Base-by-base conservation (phyloP, 1,139 yeast genomes). In the Arxiozyma slooffiae region DNA sequence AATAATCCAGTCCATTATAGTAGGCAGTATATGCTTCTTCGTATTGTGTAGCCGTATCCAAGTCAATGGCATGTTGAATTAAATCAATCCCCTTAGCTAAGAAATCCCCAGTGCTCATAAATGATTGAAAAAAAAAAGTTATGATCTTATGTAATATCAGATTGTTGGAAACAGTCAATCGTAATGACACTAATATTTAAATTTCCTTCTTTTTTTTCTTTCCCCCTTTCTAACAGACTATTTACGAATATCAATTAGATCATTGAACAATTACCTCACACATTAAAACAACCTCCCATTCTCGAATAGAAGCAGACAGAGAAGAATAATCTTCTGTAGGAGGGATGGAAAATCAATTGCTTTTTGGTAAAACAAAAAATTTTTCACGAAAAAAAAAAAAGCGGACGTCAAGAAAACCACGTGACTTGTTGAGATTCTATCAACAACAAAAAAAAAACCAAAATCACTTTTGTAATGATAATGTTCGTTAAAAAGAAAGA, bases 1-100 rank as follows among this genome's bases (percentile, higher is more conserved):
- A 75, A 68, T 92, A 94, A 67, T 92, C 98, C 54, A 94, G 75
- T 3, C 97, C 97, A 61, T 86, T 87, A 72, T 86, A 89, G 70
- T 94, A 94, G 47, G 88, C 78, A 54, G 88, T 86, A 68, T 92
- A 92, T 0, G 98, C 98, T 58, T 92, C 97, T 53, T 88, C 96
- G 61, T 90, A 92, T 57, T 85, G 77, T 46, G 94, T 85, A 34
- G 90, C 92, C 23, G 88, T 82, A 67, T 94, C 99, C 7, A 95
- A 90, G 65, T 90, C 96, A 52, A 94, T 89, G 24, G 98, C 98
- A 68, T 85, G 85, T 64, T 89, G 95, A 17, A 92, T 95, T 47
- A 90, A 76, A 57, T 89, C 97, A 37, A 92, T 89, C 21, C 97
- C 99, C 68, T 92, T 94, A 56, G 85, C 81, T 47, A 92, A 75